These are phyloP conservation scores for Lipomyces yamanashiensis DNA, from an alignment of 805 yeast genomes.

Conservation along the genomic window DNA sequence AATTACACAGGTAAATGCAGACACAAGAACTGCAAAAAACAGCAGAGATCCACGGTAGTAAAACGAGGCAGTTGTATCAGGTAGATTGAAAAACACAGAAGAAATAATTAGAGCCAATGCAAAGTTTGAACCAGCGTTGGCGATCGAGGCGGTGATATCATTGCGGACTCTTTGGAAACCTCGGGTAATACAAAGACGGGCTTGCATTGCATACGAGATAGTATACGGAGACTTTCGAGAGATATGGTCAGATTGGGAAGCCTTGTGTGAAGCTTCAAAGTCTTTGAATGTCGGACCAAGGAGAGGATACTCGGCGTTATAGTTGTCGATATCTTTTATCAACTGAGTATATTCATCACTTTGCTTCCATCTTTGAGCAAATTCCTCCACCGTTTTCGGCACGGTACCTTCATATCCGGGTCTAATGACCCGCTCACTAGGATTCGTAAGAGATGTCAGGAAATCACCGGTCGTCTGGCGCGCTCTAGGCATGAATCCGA, in stretches of 20 bases:
- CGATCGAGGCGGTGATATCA: conserved; percentile 57
- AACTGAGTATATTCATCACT: conserved; percentile 51
- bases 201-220: conserved; percentile 54
- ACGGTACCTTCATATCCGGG: conserved; percentile 54
- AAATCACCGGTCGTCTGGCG: conserved; percentile 58
- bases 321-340: conserved; percentile 52
- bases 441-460: conserved; percentile 48
- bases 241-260: conserved; percentile 48
- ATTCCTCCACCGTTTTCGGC: conserved; percentile 53
- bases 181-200: conserved; percentile 41
- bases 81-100: conserved; percentile 62
- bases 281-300: conserved; percentile 39
- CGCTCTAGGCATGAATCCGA: conserved; percentile 62
- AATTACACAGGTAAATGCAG: conserved; percentile 53
- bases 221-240: conserved; percentile 52
- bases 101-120: conserved; percentile 64
- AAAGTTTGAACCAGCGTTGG: conserved; percentile 54
- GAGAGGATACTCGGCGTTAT: conserved; percentile 31
- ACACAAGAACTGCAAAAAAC: conserved; percentile 51
- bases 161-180: conserved; percentile 57
- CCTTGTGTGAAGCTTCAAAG: conserved; percentile 43
- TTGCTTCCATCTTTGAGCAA: conserved; percentile 53
- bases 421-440: conserved; percentile 54
- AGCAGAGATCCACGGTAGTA: conserved; percentile 66
- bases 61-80: conserved; percentile 58